Percentiles rank a stretch among this genome's conserved stretches.
Conservation (phyloP, 2,329 filamentous ascomycete species). For the Colletotrichum chlorophyti region DNA sequence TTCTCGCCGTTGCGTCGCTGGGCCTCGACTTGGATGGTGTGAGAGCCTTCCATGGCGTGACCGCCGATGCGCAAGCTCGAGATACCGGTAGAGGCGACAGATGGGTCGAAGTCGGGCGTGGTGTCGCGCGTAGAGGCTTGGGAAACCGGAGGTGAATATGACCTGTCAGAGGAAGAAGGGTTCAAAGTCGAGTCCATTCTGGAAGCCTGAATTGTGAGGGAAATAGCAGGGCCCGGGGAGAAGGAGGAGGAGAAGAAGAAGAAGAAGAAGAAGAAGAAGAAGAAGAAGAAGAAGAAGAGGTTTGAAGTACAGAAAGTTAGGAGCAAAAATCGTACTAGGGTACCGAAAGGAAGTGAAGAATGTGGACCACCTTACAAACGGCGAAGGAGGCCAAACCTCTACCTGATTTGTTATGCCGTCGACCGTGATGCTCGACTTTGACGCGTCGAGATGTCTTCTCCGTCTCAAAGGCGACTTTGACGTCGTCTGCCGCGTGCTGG, state of each 20-base stretch:
- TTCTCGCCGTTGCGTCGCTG: neutral
- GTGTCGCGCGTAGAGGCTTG: constrained; percentile 21
- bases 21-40: neutral
- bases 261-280: neutral
- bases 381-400: constrained; percentile 10
- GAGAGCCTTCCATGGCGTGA: neutral
- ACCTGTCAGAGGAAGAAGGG: constrained; percentile 22
- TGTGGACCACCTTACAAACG: constrained; percentile 21
- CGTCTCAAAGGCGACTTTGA: constrained; percentile 19
- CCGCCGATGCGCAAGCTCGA: neutral
- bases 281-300: neutral
- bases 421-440: constrained; percentile 14
- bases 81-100: neutral
- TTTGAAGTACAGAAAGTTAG: neutral
- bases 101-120: constrained; percentile 17
- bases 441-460: neutral
- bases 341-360: neutral
- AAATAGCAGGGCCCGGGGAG: neutral
- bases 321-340: neutral
- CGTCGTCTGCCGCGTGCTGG: constrained; percentile 4
- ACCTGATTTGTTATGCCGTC: constrained; percentile 14
- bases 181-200: constrained; percentile 20
- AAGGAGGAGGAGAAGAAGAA: neutral
- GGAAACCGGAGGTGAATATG: constrained; percentile 16
- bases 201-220: neutral